phyloP scores from a whole-genome alignment of 495 filamentous ascomycete genomes.

The Lentithecium fluviatile region DNA sequence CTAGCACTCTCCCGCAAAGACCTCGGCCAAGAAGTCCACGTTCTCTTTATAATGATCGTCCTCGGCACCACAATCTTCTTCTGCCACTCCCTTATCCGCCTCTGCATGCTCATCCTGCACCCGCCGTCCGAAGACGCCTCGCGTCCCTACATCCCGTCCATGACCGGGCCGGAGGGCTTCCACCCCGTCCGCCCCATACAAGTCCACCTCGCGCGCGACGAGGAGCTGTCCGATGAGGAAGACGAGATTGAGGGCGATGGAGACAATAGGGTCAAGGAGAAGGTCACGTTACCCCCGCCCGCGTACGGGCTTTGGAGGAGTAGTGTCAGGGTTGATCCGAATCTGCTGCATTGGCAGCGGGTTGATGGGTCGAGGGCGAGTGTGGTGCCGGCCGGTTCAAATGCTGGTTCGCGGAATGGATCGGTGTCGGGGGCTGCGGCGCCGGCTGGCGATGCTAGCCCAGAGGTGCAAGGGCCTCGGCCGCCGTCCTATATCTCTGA shows the following conservation, averaged over 20 bases:
- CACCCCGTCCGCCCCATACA: constrained; percentile 41
- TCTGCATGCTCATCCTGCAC: constrained; percentile 59
- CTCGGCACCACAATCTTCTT: constrained; percentile 72
- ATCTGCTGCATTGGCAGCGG: constrained; percentile 76
- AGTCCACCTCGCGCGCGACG: constrained; percentile 42
- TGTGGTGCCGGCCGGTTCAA: constrained; percentile 20
- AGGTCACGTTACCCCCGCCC: constrained; percentile 58
- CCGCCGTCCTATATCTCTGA: constrained; percentile 73
- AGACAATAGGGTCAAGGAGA: constrained; percentile 48
- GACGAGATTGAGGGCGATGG: constrained; percentile 21
- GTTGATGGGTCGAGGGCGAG: constrained; percentile 55
- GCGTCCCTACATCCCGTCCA: constrained; percentile 27
- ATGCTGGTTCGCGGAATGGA: constrained; percentile 9
- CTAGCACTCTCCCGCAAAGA: constrained; percentile 60
- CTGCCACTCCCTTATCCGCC: constrained; percentile 70
- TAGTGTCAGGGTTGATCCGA: constrained; percentile 77
- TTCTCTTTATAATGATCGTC: constrained; percentile 74
- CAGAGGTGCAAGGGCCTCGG: constrained; percentile 40
- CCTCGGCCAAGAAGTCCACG: constrained; percentile 62
- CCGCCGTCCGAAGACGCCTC: constrained; percentile 11
- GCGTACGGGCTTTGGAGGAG: constrained; percentile 85
- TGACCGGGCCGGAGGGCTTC: constrained; percentile 40
- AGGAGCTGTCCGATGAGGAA: constrained; percentile 29
- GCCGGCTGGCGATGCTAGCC: neutral
- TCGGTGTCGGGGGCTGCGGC: neutral